Base-by-base conservation (phyloP, 2,329 filamentous ascomycete genomes). In the Diaporthe citri region DNA sequence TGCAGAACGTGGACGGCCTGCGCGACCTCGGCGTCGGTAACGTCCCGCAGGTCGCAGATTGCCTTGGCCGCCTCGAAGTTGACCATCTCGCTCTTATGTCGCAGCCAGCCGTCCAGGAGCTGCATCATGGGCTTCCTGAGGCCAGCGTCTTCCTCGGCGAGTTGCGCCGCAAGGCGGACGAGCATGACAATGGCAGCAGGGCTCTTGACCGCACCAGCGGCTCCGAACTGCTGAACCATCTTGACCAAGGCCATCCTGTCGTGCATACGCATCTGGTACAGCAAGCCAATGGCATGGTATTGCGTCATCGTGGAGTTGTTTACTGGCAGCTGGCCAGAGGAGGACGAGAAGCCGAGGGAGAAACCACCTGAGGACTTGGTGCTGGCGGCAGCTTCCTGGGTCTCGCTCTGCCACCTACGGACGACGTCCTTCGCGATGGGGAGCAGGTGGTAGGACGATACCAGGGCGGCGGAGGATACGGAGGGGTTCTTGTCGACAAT, bases 191-290 rank as follows among this genome's bases (percentile, higher is more conserved):
- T 93, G 46, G 96, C 97, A 76, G 96, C 95, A 28, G 97, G 95
- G 85, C 94, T 98, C 91, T 98, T 98, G 77, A 98, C 93, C 15
- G 95, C 95, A 75, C 97, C 97, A 22, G 95, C 91, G 71, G 93
- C 93, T 71, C 95, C 95, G 83, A 98, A 98, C 84, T 99, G 97
- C 87, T 99, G 97, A n/a, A 99, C 96, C 97, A 99, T 98, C 90
- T 99, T 99, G 76, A 98, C 96, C 80, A 99, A 87, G 31, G 97
- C 96, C 97, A 99, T 99, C 80, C 97, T 92, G 84, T 99, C 97
- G 84, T 98, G 96, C 81, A 94, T 94, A 81, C 97, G 94, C 95
- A 98, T 98, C 86, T 98, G 96, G 85, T 98, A 99, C 59, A 99
- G 87, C 72, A 99, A 90, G 77, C 97, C 97, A 86, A 99, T 98